Percentiles rank a stretch among this genome's conserved stretches.
Conservation (phyloP, 2,329 filamentous ascomycete species). For the Fusarium sp. region DNA sequence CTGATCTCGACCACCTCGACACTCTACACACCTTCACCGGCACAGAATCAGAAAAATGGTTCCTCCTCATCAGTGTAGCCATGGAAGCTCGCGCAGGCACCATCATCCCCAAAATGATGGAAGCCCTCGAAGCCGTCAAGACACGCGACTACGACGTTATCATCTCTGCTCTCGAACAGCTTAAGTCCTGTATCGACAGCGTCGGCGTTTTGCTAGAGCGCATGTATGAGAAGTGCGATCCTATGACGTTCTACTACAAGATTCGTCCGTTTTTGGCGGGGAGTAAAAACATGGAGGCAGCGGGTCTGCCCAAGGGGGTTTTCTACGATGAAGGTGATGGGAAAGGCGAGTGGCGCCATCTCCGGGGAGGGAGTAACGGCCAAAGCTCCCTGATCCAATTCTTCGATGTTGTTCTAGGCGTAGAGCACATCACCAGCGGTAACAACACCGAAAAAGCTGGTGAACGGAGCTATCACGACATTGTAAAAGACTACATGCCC, state of each 20-base stretch:
- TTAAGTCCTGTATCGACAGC: constrained; percentile 74
- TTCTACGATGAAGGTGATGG: constrained; percentile 82
- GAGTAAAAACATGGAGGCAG: constrained; percentile 89
- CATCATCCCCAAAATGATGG: constrained; percentile 80
- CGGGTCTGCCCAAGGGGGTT: constrained; percentile 83
- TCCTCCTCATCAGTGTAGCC: constrained; percentile 87
- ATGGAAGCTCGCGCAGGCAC: constrained; percentile 84
- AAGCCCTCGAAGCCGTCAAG: constrained; percentile 76
- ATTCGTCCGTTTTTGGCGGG: constrained; percentile 91
- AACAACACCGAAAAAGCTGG: constrained; percentile 39
- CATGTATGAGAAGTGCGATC: constrained; percentile 92
- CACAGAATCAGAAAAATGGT: constrained; percentile 92
- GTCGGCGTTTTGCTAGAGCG: constrained; percentile 74
- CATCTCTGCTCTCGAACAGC: constrained; percentile 68
- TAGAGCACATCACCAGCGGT: constrained; percentile 72
- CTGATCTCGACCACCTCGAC: constrained; percentile 73
- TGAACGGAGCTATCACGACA: constrained; percentile 58
- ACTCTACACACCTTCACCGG: constrained; percentile 87
- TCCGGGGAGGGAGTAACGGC: constrained; percentile 91
- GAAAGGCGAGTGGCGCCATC: constrained; percentile 74
- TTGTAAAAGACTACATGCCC: constrained; percentile 93
- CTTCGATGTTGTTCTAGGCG: constrained; percentile 85
- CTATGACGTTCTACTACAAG: constrained; percentile 86
- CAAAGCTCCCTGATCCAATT: constrained; percentile 94
- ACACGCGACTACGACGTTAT: constrained; percentile 68